A percentile compares a stretch with the other conserved stretches of the same genome.
Evolutionary conservation across 192 early-diverging fungal genomes (phyloP).

Genomic region (Linnemannia schmuckeri): DNA sequence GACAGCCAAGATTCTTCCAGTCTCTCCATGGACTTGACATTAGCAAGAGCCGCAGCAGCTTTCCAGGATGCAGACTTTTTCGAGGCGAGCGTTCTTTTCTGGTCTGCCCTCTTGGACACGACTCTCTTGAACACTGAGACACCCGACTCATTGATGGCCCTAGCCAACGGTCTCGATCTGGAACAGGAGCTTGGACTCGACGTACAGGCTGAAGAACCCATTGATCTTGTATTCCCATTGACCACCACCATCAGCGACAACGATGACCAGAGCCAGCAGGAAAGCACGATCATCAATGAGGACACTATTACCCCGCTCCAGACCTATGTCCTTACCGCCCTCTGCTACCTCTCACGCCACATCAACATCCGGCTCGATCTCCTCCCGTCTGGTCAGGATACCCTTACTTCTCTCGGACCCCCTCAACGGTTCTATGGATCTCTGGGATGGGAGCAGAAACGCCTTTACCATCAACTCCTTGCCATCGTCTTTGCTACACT

Average conservation of each 20-base stretch:
- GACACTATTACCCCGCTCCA: conserved; percentile 33
- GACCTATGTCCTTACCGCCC: conserved; percentile 35
- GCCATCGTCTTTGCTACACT: conserved; percentile 39
- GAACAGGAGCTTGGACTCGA: conserved; percentile 48
- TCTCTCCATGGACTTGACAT: conserved; percentile 28
- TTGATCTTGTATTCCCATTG: conserved; percentile 45
- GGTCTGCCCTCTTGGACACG: conserved; percentile 37
- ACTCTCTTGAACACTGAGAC: background rate
- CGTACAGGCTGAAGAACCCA: conserved; percentile 43
- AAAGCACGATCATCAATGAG: background rate
- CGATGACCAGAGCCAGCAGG: background rate
- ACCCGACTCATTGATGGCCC: conserved; percentile 3
- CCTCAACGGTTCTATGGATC: conserved; percentile 42
- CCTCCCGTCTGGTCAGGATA: conserved; percentile 47
- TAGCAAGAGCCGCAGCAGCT: conserved; percentile 48
- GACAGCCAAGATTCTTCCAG: background rate
- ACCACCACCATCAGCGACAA: background rate
- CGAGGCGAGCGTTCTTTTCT: conserved; percentile 42
- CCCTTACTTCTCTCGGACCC: conserved; percentile 42
- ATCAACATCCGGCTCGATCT: conserved; percentile 53
- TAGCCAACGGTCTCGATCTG: conserved; percentile 27
- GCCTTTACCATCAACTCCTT: conserved; percentile 32
- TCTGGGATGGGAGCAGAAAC: conserved; percentile 9
- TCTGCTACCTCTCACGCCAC: conserved; percentile 48
- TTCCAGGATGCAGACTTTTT: conserved; percentile 56